A percentile compares a stretch with the other conserved stretches of the same genome.
Conservation (phyloP, 768 basidiomycete species). For the Leccinum variicolor region DNA sequence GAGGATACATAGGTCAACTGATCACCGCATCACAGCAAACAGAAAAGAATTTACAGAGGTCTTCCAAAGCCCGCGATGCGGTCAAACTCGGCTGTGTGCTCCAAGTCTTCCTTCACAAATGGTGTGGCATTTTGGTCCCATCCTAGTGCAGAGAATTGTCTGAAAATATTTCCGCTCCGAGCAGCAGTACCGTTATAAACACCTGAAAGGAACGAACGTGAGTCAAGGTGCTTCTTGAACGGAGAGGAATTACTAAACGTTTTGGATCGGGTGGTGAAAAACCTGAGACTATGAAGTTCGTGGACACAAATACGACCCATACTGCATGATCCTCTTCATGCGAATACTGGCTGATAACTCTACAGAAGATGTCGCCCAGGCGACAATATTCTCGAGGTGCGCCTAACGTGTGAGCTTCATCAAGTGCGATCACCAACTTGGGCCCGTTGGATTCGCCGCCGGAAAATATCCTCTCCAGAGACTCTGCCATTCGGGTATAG, state of each 20-base stretch:
- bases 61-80: conserved; percentile 3
- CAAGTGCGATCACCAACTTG: conserved; percentile 15
- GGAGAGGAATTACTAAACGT: background rate
- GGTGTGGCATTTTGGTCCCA: conserved; percentile 14
- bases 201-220: background rate
- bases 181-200: background rate
- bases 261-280: conserved; percentile 3
- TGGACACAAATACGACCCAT: conserved; percentile 19
- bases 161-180: background rate
- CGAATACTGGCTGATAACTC: conserved; percentile 5
- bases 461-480: background rate
- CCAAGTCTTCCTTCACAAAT: background rate
- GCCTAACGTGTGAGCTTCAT: conserved; percentile 9
- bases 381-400: background rate
- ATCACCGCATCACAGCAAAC: background rate
- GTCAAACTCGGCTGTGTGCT: background rate
- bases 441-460: background rate
- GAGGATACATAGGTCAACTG: background rate
- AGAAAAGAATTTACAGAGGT: background rate
- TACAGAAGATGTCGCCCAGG: conserved; percentile 5
- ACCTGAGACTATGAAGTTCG: conserved; percentile 7
- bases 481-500: background rate
- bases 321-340: background rate
- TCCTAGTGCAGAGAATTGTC: conserved; percentile 13
- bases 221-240: background rate